Evolutionary conservation across 2,329 filamentous ascomycete genomes (phyloP), one percentile per base, ranked within the genome.

Genomic region (Biscogniauxia mediterranea): DNA sequence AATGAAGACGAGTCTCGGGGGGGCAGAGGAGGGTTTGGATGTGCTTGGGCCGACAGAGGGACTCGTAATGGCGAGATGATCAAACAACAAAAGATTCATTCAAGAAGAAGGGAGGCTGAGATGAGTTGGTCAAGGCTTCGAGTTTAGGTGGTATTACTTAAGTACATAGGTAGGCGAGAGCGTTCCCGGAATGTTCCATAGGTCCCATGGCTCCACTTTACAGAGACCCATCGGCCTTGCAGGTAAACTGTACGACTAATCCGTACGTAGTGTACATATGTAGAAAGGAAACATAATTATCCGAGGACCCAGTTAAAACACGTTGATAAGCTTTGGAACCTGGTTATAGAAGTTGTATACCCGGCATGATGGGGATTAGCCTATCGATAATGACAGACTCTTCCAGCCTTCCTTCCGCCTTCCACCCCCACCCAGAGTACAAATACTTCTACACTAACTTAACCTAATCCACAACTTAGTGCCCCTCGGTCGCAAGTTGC

Each of bases 391-490:
- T n/a, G n/a, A n/a, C n/a, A n/a, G n/a, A n/a, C n/a, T n/a, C n/a
- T n/a, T n/a, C n/a, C n/a, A n/a, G n/a, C n/a, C n/a, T n/a, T n/a
- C n/a, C n/a, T n/a, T n/a, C n/a, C n/a, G n/a, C n/a, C n/a, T n/a
- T n/a, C n/a, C n/a, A n/a, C n/a, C n/a, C n/a, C n/a, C n/a, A n/a
- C n/a, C n/a, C n/a, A n/a, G n/a, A n/a, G n/a, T n/a, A n/a, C n/a
- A n/a, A n/a, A n/a, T n/a, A n/a, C n/a, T n/a, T n/a, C n/a, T n/a
- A 20, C 54, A 58, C 42, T 54, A 46, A 38, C 54, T 57, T n/a
- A n/a, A 57, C 20, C 57, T 61, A 20, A 56, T 69, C 67, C n/a
- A 32, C 58, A 52, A 13, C 53, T 8, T 15, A 20, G n/a, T 32
- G 28, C 28, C 28, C 28, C 28, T 32, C 28, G 28, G 28, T 32